These are phyloP conservation scores for Takakia lepidozioides DNA, from an alignment of 225 moss, liverwort and hornwort species.

Conservation along the genomic window DNA sequence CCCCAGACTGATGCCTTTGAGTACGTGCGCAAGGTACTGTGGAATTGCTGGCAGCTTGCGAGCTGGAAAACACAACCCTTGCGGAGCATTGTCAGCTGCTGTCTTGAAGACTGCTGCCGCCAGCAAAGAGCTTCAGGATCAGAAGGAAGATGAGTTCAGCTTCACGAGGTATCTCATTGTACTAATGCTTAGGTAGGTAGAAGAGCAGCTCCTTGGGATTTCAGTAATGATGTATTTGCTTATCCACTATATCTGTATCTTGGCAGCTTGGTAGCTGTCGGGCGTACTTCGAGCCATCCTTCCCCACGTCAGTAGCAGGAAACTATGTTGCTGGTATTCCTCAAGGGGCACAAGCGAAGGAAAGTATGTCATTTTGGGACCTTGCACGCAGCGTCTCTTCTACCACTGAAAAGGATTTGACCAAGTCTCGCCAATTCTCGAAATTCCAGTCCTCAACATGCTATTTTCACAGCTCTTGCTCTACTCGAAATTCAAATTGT, in stretches of 20 bases:
- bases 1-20: too few relatives aligned
- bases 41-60: conserved; percentile 42
- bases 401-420: conserved; percentile 41
- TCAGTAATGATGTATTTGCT: too few relatives aligned
- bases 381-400: conserved; percentile 55
- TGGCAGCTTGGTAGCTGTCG: conserved; percentile 50
- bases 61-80: conserved; percentile 57
- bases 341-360: conserved; percentile 49
- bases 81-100: conserved; percentile 54
- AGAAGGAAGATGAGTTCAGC: conserved; percentile 62
- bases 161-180: conserved; percentile 78
- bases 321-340: conserved; percentile 60
- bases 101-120: too few relatives aligned
- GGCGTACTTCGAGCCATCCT: conserved; percentile 44
- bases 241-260: too few relatives aligned
- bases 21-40: too few relatives aligned
- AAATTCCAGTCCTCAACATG: conserved; percentile 86
- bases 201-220: too few relatives aligned
- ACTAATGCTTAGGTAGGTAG: too few relatives aligned
- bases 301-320: conserved; percentile 32
- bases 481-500: too few relatives aligned
- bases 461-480: conserved; percentile 70
- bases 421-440: conserved; percentile 66
- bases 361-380: conserved; percentile 71
- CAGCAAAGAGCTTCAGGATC: too few relatives aligned